Evolutionary conservation across 2,329 filamentous ascomycete species (phyloP), one percentile per base, ranked within the genome.

Genomic region (Albifimbria verrucaria): DNA sequence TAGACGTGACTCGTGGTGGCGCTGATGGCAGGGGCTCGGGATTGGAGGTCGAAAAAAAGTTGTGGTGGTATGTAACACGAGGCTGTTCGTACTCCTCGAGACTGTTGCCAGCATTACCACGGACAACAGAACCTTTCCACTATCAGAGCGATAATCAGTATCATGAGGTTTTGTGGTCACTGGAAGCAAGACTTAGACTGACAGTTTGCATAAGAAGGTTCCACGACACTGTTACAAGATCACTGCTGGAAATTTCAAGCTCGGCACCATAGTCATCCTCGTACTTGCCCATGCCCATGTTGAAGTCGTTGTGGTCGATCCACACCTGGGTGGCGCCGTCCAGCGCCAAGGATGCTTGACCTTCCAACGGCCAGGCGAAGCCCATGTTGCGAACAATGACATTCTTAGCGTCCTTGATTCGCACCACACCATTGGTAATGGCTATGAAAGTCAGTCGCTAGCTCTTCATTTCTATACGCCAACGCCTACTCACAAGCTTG

Each of bases 261-360:
- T 47, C 18, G 5, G 4, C 3, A 3, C 44, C 44, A n/a, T 6
- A 47, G 21, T 24, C 44, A 10, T 47, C 21, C 12, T 47, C 32
- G 4, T 39, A 6, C 32, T 5, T 25, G 7, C 15, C 9, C 17
- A 3, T 7, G 7, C 17, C 23, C 18, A 23, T 47, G 3, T 9
- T 21, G 21, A 47, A 47, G 6, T 47, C 44, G 22, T 47, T 47
- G 17, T 47, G 44, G 44, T 47, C 22, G 24, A 47, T 47, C 22
- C 21, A 24, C 4, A 47, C 24, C 3, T n/a, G 23, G 22, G 4
- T 23, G 7, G 44, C 20, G 5, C 44, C 23, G 3, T 47, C 44
- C 5, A 47, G 6, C 4, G 22, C 5, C 9, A 47, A 10, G 7
- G 44, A 47, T 15, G 4, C 7, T 9, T 47, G 4, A 10, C 44